phyloP scores from a whole-genome alignment of 176 grass and related monocot species.

The Poa annua region DNA sequence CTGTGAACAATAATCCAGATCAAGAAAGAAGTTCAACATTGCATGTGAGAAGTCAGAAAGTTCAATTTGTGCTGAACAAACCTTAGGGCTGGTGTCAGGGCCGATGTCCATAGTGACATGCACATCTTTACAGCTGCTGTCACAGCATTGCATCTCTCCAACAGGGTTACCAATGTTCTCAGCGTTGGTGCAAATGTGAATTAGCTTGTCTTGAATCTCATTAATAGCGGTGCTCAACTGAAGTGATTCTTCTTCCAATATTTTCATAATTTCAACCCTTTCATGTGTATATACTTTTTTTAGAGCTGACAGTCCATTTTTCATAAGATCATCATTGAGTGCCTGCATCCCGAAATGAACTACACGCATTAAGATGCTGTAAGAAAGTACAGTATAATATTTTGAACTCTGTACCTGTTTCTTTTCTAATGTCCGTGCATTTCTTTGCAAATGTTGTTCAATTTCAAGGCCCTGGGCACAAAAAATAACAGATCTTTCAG shows the following conservation, averaged over 20 bases:
- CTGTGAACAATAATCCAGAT: slow-evolving; percentile 21
- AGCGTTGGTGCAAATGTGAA: slow-evolving; percentile 44
- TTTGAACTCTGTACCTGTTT: slow-evolving; percentile 59
- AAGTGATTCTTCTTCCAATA: slow-evolving; percentile 80
- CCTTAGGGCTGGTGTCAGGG: slow-evolving; percentile 48
- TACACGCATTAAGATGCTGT: not conserved
- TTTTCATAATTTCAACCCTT: slow-evolving; percentile 69
- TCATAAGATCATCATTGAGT: slow-evolving; percentile 60
- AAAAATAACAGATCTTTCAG: slow-evolving; percentile 44
- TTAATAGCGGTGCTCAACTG: slow-evolving; percentile 48
- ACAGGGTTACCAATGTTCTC: slow-evolving; percentile 41
- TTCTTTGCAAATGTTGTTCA: slow-evolving; percentile 87
- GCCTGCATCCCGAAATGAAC: slow-evolving; percentile 54
- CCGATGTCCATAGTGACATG: slow-evolving; percentile 65
- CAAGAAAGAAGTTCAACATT: slow-evolving; percentile 20
- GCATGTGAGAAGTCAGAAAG: slow-evolving; percentile 29
- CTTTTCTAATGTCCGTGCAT: slow-evolving; percentile 65
- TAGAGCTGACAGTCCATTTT: slow-evolving; percentile 57
- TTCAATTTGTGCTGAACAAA: slow-evolving; percentile 40
- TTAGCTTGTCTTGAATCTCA: slow-evolving; percentile 68
- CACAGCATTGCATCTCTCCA: slow-evolving; percentile 50
- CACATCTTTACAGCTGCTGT: slow-evolving; percentile 77
- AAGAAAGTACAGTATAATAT: slow-evolving; percentile 28
- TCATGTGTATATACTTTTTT: slow-evolving; percentile 49
- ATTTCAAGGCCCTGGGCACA: slow-evolving; percentile 76